Base-by-base conservation (phyloP, 2,329 filamentous ascomycete species). In the Calonectria pseudoturangicola region DNA sequence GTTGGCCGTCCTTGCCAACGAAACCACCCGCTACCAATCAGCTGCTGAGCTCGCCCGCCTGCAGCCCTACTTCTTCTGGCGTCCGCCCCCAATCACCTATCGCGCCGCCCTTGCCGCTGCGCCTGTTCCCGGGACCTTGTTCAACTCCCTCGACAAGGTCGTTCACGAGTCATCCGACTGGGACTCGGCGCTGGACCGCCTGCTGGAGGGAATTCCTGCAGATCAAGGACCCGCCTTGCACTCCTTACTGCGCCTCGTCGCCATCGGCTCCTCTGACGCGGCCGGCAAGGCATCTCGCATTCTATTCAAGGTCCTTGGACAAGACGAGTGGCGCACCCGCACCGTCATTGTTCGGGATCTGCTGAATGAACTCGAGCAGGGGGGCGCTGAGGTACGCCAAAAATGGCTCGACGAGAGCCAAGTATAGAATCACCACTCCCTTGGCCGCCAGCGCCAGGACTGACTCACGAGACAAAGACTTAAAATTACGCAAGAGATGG, bases 41-140 rank as follows among this genome's bases (percentile, higher is more conserved):
- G 74, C 66, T 15, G 50, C 77, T 8, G 80, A 79, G 25, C 77
- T 82, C 51, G 76, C 83, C 41, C 75, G 67, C 12, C 74, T 80
- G 10, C 81, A 84, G 36, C 84, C 84, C 1, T 84, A 85, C 68
- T 81, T 86, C 51, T 81, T 86, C 73, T 86, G 84, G 83, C 80
- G 82, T 4, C 80, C 84, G 25, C 83, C 83, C 1, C 60, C 70
- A n/a, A 39, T 50, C 8, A 60, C 80, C 27, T 85, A 85, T 76
- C 73, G 71, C 9, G 65, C 71, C 4, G 79, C 81, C 15, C 74
- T 84, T 7, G 73, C 75, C 56, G 25, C 68, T 13, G 64, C 72
- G 16, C 47, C 73, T 47, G 54, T 74, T 12, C 66, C 45, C 18
- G 54, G 54, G 18, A 66, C 69, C n/a, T 48, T 79, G 27, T 64